These are phyloP conservation scores for Silene noctiflora DNA, from an alignment of 179 eudicot genomes.

Conservation along the genomic window DNA sequence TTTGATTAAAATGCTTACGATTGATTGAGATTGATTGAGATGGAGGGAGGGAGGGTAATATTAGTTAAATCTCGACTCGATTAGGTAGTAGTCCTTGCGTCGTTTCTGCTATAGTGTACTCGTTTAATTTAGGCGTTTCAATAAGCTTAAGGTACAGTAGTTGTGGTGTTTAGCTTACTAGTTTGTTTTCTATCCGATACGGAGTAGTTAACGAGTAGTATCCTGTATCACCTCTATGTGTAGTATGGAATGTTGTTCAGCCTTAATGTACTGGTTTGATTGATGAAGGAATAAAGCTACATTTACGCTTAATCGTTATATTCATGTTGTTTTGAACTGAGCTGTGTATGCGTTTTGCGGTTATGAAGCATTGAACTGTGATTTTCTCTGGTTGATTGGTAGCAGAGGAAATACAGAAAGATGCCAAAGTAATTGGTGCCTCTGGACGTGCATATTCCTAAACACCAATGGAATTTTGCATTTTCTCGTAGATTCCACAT, in stretches of 20 bases:
- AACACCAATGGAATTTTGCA: neutral
- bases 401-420: constrained; percentile 6
- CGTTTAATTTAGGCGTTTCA: neutral
- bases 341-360: neutral
- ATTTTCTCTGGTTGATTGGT: neutral
- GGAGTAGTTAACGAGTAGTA: neutral
- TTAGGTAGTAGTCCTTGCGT: too few species aligned
- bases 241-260: too few species aligned
- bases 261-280: neutral
- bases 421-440: constrained; percentile 1
- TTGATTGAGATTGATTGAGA: neutral
- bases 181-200: neutral
- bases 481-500: constrained; percentile 10
- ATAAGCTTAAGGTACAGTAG: neutral
- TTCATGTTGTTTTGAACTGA: neutral
- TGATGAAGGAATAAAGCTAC: neutral
- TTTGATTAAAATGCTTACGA: too few species aligned
- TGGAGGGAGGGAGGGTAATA: neutral
- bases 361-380: neutral
- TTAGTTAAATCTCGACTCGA: neutral
- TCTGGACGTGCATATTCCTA: constrained; percentile 8
- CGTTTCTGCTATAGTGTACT: neutral
- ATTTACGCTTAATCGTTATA: neutral
- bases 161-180: too few species aligned
- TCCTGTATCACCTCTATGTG: neutral